Evolutionary conservation across 2,329 filamentous ascomycete genomes (phyloP).

Genomic region (Exutisphaerella laricina): DNA sequence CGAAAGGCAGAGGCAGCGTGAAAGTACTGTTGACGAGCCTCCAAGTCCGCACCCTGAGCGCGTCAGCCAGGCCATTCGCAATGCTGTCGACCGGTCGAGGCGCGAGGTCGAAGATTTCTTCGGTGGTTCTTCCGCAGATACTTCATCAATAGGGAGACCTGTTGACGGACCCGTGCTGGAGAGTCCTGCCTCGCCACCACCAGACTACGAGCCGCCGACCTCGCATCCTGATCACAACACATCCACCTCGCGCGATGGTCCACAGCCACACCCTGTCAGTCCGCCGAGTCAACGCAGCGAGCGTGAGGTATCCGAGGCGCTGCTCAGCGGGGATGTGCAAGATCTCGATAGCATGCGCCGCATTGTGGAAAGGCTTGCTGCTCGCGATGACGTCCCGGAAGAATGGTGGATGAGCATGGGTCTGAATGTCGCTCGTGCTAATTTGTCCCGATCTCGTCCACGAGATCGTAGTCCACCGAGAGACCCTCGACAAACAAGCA

Average conservation of each 20-base stretch:
- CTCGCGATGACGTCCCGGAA: constrained; percentile 70
- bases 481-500: background rate
- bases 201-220: constrained; percentile 19
- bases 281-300: constrained; percentile 22
- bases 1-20: constrained; percentile 1
- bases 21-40: constrained; percentile 2
- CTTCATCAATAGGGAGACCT: constrained; percentile 7
- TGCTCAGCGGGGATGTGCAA: constrained; percentile 24
- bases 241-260: constrained; percentile 23
- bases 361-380: constrained; percentile 64
- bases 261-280: constrained; percentile 25
- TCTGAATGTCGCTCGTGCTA: too few relatives aligned
- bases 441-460: constrained; percentile 24
- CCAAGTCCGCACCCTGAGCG: constrained; percentile 18
- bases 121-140: constrained; percentile 18
- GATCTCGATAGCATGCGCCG: constrained; percentile 62
- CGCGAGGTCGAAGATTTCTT: constrained; percentile 24
- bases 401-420: constrained; percentile 64
- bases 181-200: constrained; percentile 22
- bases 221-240: constrained; percentile 19
- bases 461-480: constrained; percentile 10
- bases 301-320: constrained; percentile 20
- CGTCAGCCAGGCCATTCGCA: constrained; percentile 14
- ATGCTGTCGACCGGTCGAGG: constrained; percentile 15
- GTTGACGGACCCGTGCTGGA: constrained; percentile 3